These are phyloP conservation scores for Spathaspora sp. DNA, from an alignment of 1,139 yeast species.

Conservation along the genomic window DNA sequence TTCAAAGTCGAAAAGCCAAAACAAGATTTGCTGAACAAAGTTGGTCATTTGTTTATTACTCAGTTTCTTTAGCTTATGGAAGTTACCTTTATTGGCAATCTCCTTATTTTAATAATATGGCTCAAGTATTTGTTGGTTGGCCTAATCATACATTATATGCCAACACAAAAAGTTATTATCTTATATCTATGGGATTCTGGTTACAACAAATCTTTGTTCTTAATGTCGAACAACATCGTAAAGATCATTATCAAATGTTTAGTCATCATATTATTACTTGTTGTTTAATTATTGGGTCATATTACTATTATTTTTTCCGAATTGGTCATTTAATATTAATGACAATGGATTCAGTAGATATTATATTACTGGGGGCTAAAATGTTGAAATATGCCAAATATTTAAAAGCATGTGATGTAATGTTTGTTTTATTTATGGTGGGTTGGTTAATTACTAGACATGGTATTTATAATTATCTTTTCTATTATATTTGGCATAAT, in stretches of 20 bases:
- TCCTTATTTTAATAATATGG: slow-evolving; percentile 59
- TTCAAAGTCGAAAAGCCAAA: slow-evolving; percentile 50
- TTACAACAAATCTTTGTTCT: slow-evolving; percentile 75
- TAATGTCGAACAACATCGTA: slow-evolving; percentile 74
- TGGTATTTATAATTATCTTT: slow-evolving; percentile 66
- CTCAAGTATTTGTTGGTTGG: slow-evolving; percentile 68
- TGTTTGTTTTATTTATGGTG: slow-evolving; percentile 66
- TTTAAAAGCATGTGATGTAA: slow-evolving; percentile 58
- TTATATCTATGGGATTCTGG: slow-evolving; percentile 76
- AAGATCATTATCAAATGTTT: slow-evolving; percentile 85
- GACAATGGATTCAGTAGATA: slow-evolving; percentile 83
- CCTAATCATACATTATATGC: slow-evolving; percentile 60
- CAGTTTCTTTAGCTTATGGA: slow-evolving; percentile 57
- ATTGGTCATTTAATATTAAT: slow-evolving; percentile 78
- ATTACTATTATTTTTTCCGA: slow-evolving; percentile 67
- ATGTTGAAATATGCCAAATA: slow-evolving; percentile 72
- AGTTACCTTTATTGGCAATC: slow-evolving; percentile 55
- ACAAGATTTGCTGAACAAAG: slow-evolving; percentile 85
- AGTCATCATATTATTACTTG: slow-evolving; percentile 84
- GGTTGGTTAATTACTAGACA: slow-evolving; percentile 77
- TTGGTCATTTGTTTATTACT: slow-evolving; percentile 71
- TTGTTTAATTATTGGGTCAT: slow-evolving; percentile 66
- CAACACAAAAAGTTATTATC: slow-evolving; percentile 66
- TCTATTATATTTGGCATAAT: slow-evolving; percentile 46
- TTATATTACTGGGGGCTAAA: slow-evolving; percentile 70